Evolutionary conservation across 2,329 filamentous ascomycete genomes (phyloP), one percentile per base, ranked within the genome.

Genomic region (Immersiporthe knoxdaviesiana): DNA sequence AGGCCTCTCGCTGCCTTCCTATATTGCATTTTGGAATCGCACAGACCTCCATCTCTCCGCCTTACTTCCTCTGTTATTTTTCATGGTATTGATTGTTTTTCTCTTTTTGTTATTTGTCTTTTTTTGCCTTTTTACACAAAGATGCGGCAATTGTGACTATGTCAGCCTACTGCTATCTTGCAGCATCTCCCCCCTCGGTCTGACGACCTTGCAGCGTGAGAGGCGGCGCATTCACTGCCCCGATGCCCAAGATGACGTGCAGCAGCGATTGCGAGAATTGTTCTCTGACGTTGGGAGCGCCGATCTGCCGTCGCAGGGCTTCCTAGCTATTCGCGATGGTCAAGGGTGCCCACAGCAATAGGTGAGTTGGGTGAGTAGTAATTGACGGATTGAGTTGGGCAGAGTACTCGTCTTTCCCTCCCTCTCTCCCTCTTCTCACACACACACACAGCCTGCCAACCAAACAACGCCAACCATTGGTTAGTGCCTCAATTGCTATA

Each of bases 1-100:
- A 63, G 5, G 59, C n/a, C 32, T 58, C 63, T 47, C 32, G 63
- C 44, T 61, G 56, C 67, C 63, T 66, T 61, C 63, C 63, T 32
- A 32, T 39, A 27, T 41, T 47, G 37, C 18, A 39, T n/a, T n/a
- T n/a, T n/a, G n/a, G 18, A 24, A 32, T 50, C 30, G 37, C 66
- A 41, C 35, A 14, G 32, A 18, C 8, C 61, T 37, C 16, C 18
- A 27, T 47, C 54, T 32, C 30, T 6, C 47, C 35, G 39, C 41
- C 56, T 61, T 47, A 30, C 56, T 8, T 47, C 41, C 63, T 37
- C 65, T 21, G 16, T 35, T 30, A 32, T 18, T 12, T n/a, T 50
- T 47, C 18, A 47, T n/a, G 7, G 21, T n/a, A 10, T 10, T 11
- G 18, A n/a, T 47, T n/a, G n/a, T n/a, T n/a, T n/a, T n/a, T n/a